These are phyloP conservation scores for Pythium plurisporium DNA, from an alignment of 352 stramenopile genomes.

Conservation along the genomic window DNA sequence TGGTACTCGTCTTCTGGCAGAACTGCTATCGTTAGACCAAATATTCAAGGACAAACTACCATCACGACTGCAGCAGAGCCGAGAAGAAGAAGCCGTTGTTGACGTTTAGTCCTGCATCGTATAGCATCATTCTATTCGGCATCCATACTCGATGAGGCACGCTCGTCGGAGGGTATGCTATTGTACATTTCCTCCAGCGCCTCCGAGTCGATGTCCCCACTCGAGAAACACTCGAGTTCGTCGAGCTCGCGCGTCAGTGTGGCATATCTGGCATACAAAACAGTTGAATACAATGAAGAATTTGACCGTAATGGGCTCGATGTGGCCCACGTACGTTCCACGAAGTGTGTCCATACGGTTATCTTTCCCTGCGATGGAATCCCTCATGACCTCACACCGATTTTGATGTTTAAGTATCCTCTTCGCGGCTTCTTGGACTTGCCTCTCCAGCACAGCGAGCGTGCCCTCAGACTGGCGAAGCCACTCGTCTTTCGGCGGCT, in stretches of 20 bases:
- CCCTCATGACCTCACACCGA: conserved; percentile 25
- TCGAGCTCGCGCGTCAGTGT: conserved; percentile 34
- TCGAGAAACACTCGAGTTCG: conserved; percentile 39
- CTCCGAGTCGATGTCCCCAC: conserved; percentile 28
- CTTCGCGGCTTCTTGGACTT: conserved; percentile 20
- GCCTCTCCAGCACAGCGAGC: conserved; percentile 19
- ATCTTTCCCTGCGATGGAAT: conserved; percentile 20
- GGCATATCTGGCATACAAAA: conserved; percentile 28
- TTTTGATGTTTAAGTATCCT: conserved; percentile 37
- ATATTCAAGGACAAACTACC: conserved; percentile 76
- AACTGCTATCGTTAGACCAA: conserved; percentile 47
- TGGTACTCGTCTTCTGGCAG: conserved; percentile 17
- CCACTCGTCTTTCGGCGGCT: conserved; percentile 8
- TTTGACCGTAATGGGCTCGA: background rate
- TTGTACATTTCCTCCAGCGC: conserved; percentile 44
- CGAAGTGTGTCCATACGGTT: conserved; percentile 17
- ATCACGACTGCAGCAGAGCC: conserved; percentile 56
- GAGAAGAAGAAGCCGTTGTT: conserved; percentile 67
- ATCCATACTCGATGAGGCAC: background rate
- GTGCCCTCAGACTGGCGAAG: conserved; percentile 16
- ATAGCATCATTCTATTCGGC: background rate
- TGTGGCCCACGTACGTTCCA: conserved; percentile 11
- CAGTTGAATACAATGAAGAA: background rate
- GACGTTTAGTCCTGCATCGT: conserved; percentile 37
- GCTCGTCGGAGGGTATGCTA: conserved; percentile 38